Evolutionary conservation across 2,329 filamentous ascomycete species (phyloP), one percentile per base, ranked within the genome.

Genomic region (Chaetomium sp.): DNA sequence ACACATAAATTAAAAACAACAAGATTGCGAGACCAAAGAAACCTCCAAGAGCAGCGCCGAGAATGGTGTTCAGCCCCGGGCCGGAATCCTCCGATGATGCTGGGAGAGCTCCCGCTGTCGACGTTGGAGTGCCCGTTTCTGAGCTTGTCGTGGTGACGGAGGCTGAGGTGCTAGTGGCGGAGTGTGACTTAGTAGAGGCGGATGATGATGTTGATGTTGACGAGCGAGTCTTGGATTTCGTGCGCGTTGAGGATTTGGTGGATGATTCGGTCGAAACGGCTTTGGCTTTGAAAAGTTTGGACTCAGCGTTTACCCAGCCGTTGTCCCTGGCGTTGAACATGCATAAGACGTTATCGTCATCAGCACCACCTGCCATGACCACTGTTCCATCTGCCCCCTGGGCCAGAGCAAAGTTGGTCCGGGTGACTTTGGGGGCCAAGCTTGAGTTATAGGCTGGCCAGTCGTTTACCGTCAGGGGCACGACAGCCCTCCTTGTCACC

Each of bases 401-500:
- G 0, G 91, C 88, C 12, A 95, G 69, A 0, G 88, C 86, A 66
- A 84, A 95, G 47, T 83, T 81, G n/a, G 76, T 76, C 61, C 91
- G 80, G 5, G 77, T 82, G 7, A 71, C 75, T 1, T 72, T 79
- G 0, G 91, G 88, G 0, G 88, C 91, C 43, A 85, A 71, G 0
- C 85, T 87, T 52, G 74, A 78, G 71, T 96, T 91, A 71, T 96
- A 96, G 3, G 76, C 66, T 1, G 91, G 91, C 83, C 89, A 95
- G 64, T 84, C 75, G 27, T 72, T 73, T 33, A 85, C 67, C 0
- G 82, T 84, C 35, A 88, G 70, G 12, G 64, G 77, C 74, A 60
- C 80, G 71, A 54, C 62, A 57, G 52, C 59, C 48, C 59, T 27
- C 19, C 19, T 62, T 41, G 60, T 57, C 41, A 52, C 53, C 12